Base-by-base conservation (phyloP, 1,284 basidiomycete genomes). In the Leccinum griseonigrum region DNA sequence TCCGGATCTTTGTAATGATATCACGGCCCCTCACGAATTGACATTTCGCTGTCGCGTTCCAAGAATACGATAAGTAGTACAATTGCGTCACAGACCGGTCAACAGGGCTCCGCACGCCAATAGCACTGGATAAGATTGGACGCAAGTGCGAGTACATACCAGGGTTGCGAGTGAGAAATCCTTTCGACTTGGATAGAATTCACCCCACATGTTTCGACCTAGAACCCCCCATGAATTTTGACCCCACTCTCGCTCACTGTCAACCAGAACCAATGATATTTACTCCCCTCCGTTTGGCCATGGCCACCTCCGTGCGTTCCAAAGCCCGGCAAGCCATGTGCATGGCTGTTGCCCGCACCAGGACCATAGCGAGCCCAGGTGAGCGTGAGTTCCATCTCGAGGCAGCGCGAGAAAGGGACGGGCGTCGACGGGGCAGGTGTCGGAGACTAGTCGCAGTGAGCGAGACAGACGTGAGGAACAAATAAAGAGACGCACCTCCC, bases 401-500 rank as follows among this genome's bases (percentile, higher is more conserved):
- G 48, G 28, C 32, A 55, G n/a, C 52, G 54, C 2, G 66, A 60
- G n/a, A 57, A 64, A 2, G 62, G 60, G 8, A 60, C 26, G 3
- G 71, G 57, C 2, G 43, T 48, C 0, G 66, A 54, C 16, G 64
- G 64, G 4, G 28, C 55, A 1, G 69, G 64, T 6, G 60, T 62
- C 5, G 52, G 3, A 7, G 69, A 71, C 69, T 73, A 34, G 46
- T 14, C 26, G 46, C 9, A 26, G n/a, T 64, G 10, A 55, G 57
- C 29, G 8, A 28, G 18, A 40, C 38, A 16, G 18, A 52, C 8
- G 22, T 40, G 56, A 32, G 4, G n/a, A 48, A 18, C n/a, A 26
- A 73, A 16, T 14, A 16, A 51, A 51, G 13, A 28, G 14, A 78
- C 66, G 66, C 11, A 88, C 88, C 67, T 77, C 83, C 87, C 87